A percentile compares a stretch with the other conserved stretches of the same genome.
phyloP scores from a whole-genome alignment of 805 yeast species.

The Saccharomycopsis sp. region DNA sequence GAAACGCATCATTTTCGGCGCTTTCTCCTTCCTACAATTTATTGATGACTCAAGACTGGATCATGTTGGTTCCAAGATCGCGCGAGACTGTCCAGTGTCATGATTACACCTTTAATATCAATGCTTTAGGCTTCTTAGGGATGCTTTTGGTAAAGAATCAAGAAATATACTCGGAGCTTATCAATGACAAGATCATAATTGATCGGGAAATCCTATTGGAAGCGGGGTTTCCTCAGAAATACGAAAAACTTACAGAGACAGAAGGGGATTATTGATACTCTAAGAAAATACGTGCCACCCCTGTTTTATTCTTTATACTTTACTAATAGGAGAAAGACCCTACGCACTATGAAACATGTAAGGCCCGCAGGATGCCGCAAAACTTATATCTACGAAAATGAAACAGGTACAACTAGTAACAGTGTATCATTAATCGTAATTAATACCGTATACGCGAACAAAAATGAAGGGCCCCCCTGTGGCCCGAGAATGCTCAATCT shows the following conservation, averaged over 20 bases:
- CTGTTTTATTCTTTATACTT: no score
- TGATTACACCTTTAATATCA: slow-evolving; percentile 40
- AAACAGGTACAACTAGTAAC: no score
- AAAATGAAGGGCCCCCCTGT: no score
- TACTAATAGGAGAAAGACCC: no score
- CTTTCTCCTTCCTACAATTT: slow-evolving; percentile 58
- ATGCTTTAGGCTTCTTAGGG: slow-evolving; percentile 78
- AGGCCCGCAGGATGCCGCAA: no score
- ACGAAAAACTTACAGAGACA: slow-evolving; percentile 54
- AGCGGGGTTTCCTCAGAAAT: slow-evolving; percentile 59
- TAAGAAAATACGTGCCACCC: no score
- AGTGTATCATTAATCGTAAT: no score
- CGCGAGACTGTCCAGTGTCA: slow-evolving; percentile 41
- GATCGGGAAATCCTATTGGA: slow-evolving; percentile 48
- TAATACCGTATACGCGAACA: no score
- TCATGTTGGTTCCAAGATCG: slow-evolving; percentile 81
- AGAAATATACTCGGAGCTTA: slow-evolving; percentile 42
- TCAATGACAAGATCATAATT: slow-evolving; percentile 35
- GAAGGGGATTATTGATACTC: slow-evolving; percentile 30
- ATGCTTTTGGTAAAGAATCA: slow-evolving; percentile 67
- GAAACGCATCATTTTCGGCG: slow-evolving; percentile 21
- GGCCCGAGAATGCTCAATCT: no score
- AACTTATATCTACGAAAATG: no score
- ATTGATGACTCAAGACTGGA: slow-evolving; percentile 73
- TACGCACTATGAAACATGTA: no score